Conservation (phyloP, 176 grass and related monocot species). For the Zizania latifolia region DNA sequence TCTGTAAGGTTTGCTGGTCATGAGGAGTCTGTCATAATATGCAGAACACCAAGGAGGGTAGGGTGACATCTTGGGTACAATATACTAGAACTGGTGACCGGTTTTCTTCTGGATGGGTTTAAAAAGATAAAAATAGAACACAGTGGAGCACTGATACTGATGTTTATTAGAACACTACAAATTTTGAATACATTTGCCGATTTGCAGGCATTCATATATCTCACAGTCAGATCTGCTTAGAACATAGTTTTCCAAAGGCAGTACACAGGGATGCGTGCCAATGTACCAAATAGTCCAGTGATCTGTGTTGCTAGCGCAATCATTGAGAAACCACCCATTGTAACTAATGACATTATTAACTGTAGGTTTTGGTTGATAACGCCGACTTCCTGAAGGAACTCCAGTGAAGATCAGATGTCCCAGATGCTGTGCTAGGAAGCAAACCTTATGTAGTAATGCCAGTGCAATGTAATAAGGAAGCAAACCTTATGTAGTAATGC, state of each 20-base stretch:
- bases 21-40: not conserved
- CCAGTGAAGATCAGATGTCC: conserved; percentile 26
- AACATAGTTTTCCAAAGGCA: not conserved
- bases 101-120: not conserved
- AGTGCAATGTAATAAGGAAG: conserved; percentile 29
- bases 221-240: not conserved
- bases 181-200: not conserved
- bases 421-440: not conserved
- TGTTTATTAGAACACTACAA: not conserved
- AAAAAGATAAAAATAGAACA: not conserved
- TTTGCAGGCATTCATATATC: not conserved
- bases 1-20: not conserved
- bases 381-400: conserved; percentile 83
- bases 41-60: not conserved
- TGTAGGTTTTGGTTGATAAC: conserved; percentile 77
- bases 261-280: not conserved
- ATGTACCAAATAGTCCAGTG: not conserved
- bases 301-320: not conserved
- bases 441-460: conserved; percentile 6
- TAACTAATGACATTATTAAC: conserved; percentile 6
- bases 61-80: not conserved
- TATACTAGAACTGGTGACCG: not conserved
- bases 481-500: conserved; percentile 6
- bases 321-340: not conserved
- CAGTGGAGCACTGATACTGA: not conserved